phyloP scores from a whole-genome alignment of 768 basidiomycete genomes.

The Filobasidium wieringae region DNA sequence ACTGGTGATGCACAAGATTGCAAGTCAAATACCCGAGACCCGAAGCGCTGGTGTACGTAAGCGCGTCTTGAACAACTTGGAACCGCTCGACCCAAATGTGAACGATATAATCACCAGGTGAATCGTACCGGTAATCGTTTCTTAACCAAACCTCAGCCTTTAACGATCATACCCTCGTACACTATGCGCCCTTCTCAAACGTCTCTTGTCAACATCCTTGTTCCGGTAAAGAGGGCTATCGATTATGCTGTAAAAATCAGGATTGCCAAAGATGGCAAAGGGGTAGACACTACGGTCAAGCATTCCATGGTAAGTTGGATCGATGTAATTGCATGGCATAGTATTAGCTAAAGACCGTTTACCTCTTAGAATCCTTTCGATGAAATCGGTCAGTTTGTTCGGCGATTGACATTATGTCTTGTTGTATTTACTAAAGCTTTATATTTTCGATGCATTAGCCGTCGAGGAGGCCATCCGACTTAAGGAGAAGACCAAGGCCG shows the following conservation, averaged over 20 bases:
- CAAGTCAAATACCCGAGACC: too few relatives aligned
- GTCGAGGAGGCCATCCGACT: conserved; percentile 93
- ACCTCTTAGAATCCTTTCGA: conserved; percentile 81
- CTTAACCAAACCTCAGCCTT: background rate
- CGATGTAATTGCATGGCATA: background rate
- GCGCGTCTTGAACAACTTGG: too few relatives aligned
- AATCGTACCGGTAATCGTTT: background rate
- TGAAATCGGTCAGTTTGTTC: conserved; percentile 68
- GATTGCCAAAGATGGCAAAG: conserved; percentile 86
- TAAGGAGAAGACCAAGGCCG: conserved; percentile 66
- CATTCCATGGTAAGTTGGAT: conserved; percentile 79
- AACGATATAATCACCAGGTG: background rate
- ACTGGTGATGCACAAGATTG: too few relatives aligned
- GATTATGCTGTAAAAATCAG: conserved; percentile 99
- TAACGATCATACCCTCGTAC: background rate
- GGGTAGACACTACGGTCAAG: conserved; percentile 92
- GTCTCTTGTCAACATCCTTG: conserved; percentile 73
- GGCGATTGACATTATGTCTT: background rate
- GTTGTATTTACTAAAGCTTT: background rate
- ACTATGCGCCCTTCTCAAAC: conserved; percentile 63
- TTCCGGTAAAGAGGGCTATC: conserved; percentile 88
- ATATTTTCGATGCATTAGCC: conserved; percentile 45
- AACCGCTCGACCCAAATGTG: background rate
- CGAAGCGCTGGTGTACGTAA: too few relatives aligned
- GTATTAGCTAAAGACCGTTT: background rate